phyloP scores from a whole-genome alignment of 1,139 yeast species.

The Williopsis jadinii region DNA sequence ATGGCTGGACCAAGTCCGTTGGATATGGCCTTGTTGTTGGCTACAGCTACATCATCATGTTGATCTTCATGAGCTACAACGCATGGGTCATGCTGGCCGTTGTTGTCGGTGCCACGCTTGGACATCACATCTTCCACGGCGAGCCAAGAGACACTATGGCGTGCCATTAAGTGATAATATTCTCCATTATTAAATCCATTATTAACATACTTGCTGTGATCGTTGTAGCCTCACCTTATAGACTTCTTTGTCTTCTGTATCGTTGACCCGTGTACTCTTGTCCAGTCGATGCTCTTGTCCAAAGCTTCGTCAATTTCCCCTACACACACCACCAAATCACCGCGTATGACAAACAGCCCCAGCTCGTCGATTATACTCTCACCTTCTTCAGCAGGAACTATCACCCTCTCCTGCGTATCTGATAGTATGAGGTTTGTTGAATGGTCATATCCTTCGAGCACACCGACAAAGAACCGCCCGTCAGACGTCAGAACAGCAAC shows the following conservation, averaged over 20 bases:
- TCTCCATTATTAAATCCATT: neutral
- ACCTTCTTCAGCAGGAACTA: conserved; percentile 26
- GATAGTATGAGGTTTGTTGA: conserved; percentile 67
- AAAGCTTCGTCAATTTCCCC: conserved; percentile 59
- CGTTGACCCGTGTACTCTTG: conserved; percentile 29
- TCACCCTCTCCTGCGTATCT: conserved; percentile 47
- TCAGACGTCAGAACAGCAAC: conserved; percentile 80
- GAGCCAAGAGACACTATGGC: conserved; percentile 33
- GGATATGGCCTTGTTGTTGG: conserved; percentile 69
- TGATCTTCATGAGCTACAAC: conserved; percentile 77
- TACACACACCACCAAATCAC: conserved; percentile 73
- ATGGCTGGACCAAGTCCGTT: conserved; percentile 26
- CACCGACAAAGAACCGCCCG: conserved; percentile 65
- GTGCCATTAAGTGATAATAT: conserved; percentile 34
- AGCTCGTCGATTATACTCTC: conserved; percentile 47
- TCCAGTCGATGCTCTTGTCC: conserved; percentile 53
- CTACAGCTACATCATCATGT: conserved; percentile 71
- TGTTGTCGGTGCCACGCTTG: conserved; percentile 60
- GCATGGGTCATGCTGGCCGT: conserved; percentile 79
- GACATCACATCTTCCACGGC: conserved; percentile 57
- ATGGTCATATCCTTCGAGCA: conserved; percentile 74
- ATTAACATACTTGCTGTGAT: neutral
- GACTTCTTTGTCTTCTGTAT: conserved; percentile 17
- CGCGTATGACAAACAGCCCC: conserved; percentile 69
- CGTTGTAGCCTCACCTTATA: conserved; percentile 8